phyloP scores from a whole-genome alignment of 163 green algal genomes.

The Picocystis sp. region DNA sequence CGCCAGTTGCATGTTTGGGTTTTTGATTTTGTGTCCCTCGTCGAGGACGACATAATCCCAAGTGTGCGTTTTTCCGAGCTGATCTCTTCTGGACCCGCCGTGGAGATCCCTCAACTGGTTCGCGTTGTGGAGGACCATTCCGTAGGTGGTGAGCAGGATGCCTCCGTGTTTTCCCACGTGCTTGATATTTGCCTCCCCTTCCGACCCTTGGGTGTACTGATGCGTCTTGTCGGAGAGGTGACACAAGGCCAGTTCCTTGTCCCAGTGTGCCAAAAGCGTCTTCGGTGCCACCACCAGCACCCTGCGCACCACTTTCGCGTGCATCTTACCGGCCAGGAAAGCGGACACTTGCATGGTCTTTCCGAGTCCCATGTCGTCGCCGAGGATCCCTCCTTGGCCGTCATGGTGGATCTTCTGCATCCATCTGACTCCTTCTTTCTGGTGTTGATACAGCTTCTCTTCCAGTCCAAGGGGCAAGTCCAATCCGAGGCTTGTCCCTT shows the following conservation, averaged over 20 bases:
- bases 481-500: too few relatives aligned
- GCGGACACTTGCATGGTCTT: constrained; percentile 59
- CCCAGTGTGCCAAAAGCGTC: constrained; percentile 76
- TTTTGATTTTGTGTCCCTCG: constrained; percentile 75
- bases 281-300: constrained; percentile 71
- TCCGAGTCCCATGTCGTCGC: constrained; percentile 22
- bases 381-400: constrained; percentile 44
- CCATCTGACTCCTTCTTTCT: constrained; percentile 54
- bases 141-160: constrained; percentile 87
- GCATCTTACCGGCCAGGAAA: constrained; percentile 47
- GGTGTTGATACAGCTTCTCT: constrained; percentile 50
- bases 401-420: constrained; percentile 37
- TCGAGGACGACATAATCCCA: constrained; percentile 75
- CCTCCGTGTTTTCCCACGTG: constrained; percentile 21
- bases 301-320: constrained; percentile 15
- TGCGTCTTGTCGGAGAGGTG: constrained; percentile 20
- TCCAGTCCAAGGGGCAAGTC: constrained; percentile 5
- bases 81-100: too few relatives aligned
- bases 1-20: constrained; percentile 62
- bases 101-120: constrained; percentile 15
- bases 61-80: constrained; percentile 2
- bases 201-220: constrained; percentile 19
- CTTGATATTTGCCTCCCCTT: background rate
- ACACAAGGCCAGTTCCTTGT: constrained; percentile 33
- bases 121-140: constrained; percentile 76